Evolutionary conservation across 139 green algal species (phyloP), one percentile per base, ranked within the genome.

Genomic region (Tetradesmus lagerheimii): DNA sequence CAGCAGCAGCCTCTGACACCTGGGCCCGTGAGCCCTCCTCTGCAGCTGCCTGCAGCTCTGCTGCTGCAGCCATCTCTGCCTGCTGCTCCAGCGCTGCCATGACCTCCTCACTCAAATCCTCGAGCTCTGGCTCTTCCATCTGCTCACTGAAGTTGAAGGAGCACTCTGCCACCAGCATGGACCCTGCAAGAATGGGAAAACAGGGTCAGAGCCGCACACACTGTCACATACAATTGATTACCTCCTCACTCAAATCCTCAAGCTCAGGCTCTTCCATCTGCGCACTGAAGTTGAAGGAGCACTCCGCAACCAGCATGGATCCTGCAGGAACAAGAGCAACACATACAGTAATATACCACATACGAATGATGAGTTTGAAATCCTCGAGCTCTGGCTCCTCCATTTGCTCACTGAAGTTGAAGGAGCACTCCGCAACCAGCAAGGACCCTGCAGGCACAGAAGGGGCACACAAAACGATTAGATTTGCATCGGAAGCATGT

Each of bases 81-180:
- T 82, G n/a, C 37, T 29, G 23, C 39, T 89, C 85, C 64, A 89
- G 41, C 39, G 38, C 27, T 34, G 74, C 66, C 67, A 82, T 12
- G 3, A 57, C 71, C 50, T 89, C 85, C 14, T 66, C 83, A 20
- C 57, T 88, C n/a, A 88, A 37, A 1, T 64, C 64, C 64, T 80
- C 57, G 3, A 88, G 38, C 62, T 39, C 64, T 80, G 83, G 64
- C 83, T 80, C 38, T 4, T 43, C 38, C 64, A 80, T 88, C 38
- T 45, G 50, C 11, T 80, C 62, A 62, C 31, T 41, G 47, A 50
- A 84, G 74, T 83, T 83, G 67, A 84, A 89, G 18, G 71, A 66
- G 41, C 85, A 89, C 39, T 74, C 66, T n/a, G 74, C 43, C 8
- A 75, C n/a, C 39, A 89, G 14, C 85, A 89, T 83, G 45, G 43